These are phyloP conservation scores for Eutrema japonicum DNA, from an alignment of 345 rosid genomes.

Conservation along the genomic window DNA sequence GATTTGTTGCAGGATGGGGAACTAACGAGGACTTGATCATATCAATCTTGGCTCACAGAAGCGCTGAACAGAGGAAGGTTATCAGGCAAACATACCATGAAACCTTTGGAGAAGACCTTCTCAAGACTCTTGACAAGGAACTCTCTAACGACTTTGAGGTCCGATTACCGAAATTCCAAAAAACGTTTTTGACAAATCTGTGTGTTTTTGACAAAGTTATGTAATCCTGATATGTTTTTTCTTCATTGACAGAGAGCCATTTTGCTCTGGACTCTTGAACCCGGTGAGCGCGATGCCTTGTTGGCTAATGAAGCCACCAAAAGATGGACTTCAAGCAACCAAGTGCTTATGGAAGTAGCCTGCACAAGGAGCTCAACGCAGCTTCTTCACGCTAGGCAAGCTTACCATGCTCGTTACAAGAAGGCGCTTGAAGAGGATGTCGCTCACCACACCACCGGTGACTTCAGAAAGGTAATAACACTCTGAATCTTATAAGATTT, in stretches of 20 bases:
- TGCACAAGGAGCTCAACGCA: conserved; percentile 72
- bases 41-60: conserved; percentile 70
- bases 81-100: conserved; percentile 65
- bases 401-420: conserved; percentile 73
- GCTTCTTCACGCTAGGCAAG: conserved; percentile 63
- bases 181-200: not conserved
- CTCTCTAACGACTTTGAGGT: conserved; percentile 76
- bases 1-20: conserved; percentile 67
- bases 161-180: not conserved
- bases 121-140: conserved; percentile 70
- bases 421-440: conserved; percentile 87
- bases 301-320: conserved; percentile 77
- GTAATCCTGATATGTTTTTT: conserved; percentile 7
- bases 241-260: conserved; percentile 52
- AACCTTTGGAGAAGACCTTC: conserved; percentile 65
- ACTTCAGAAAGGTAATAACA: conserved; percentile 65
- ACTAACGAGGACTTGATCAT: conserved; percentile 80
- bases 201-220: not conserved
- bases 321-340: conserved; percentile 81
- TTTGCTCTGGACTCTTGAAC: conserved; percentile 65
- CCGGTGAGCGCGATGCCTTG: conserved; percentile 69
- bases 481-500: not conserved
- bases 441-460: conserved; percentile 65
- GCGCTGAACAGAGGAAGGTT: conserved; percentile 63
- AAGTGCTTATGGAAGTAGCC: conserved; percentile 78